Conservation (phyloP, 1,284 basidiomycete species). For the Sanghuangporus sanghuang region DNA sequence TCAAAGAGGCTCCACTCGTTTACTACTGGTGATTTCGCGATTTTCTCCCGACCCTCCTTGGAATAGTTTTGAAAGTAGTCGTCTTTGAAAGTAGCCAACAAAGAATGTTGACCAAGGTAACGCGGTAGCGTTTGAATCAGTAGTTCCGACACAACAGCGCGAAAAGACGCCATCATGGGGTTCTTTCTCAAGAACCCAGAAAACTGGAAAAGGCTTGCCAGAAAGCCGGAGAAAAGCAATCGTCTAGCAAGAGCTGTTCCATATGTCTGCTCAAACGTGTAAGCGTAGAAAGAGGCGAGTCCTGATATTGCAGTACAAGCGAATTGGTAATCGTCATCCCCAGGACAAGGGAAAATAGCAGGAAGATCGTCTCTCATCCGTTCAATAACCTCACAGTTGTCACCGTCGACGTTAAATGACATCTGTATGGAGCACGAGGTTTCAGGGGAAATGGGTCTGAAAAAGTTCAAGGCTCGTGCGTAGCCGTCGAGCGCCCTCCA, state of each 20-base stretch:
- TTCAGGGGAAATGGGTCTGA: not conserved
- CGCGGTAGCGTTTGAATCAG: not conserved
- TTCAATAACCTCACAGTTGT: not conserved
- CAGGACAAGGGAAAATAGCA: not conserved
- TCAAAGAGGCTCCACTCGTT: slow-evolving; percentile 5
- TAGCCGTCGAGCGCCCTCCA: not conserved
- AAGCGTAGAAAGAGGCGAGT: not conserved
- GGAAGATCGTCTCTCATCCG: not conserved
- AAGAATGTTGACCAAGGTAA: not conserved
- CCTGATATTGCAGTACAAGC: not conserved
- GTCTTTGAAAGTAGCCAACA: not conserved
- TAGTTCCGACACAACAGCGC: not conserved
- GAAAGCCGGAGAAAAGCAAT: not conserved
- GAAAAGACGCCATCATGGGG: not conserved
- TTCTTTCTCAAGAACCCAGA: not conserved
- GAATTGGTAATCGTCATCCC: not conserved
- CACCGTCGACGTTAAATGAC: not conserved
- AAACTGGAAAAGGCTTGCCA: not conserved
- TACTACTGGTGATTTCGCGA: not conserved
- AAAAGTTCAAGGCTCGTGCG: not conserved
- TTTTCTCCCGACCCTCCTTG: not conserved
- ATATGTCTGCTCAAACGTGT: not conserved
- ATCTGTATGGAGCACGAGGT: not conserved
- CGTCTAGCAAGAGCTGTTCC: not conserved
- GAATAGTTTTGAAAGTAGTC: not conserved